phyloP scores from a whole-genome alignment of 352 stramenopile genomes.

The Saprolegnia diclina region DNA sequence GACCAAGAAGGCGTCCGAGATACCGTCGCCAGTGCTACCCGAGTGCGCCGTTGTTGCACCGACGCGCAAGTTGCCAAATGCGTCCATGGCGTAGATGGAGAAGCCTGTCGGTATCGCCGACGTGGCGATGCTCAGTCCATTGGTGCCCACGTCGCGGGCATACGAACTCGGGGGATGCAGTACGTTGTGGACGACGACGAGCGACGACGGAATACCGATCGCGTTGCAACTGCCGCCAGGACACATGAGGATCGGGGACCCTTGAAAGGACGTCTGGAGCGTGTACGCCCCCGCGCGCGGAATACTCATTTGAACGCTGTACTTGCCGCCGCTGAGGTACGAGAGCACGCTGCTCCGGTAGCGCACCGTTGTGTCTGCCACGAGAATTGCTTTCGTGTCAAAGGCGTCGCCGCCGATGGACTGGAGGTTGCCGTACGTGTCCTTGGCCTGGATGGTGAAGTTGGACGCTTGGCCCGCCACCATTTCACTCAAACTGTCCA shows the following conservation, averaged over 20 bases:
- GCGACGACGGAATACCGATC: conserved; percentile 45
- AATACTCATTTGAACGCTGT: conserved; percentile 92
- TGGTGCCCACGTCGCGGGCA: conserved; percentile 59
- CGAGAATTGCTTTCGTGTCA: conserved; percentile 77
- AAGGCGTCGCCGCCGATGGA: conserved; percentile 66
- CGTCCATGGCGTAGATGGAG: conserved; percentile 82
- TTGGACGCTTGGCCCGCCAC: conserved; percentile 88
- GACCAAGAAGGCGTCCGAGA: conserved; percentile 90
- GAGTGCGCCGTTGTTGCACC: conserved; percentile 66
- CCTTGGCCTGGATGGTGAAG: conserved; percentile 94
- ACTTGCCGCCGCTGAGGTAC: conserved; percentile 63
- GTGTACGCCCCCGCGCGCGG: conserved; percentile 84
- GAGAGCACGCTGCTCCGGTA: conserved; percentile 77
- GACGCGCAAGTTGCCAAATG: conserved; percentile 89
- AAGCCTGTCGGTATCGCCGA: conserved; percentile 87
- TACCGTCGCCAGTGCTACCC: conserved; percentile 65
- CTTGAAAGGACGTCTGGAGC: conserved; percentile 70
- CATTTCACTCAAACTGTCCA: conserved; percentile 88
- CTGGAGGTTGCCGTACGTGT: conserved; percentile 90
- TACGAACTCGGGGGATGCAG: conserved; percentile 86
- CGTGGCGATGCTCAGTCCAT: conserved; percentile 65
- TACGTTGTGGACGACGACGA: conserved; percentile 86
- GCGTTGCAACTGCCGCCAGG: conserved; percentile 44
- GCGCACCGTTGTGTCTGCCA: conserved; percentile 45
- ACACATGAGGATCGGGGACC: conserved; percentile 88